Evolutionary conservation across 192 early-diverging fungal genomes (phyloP).

Genomic region (Dispira parvispora): DNA sequence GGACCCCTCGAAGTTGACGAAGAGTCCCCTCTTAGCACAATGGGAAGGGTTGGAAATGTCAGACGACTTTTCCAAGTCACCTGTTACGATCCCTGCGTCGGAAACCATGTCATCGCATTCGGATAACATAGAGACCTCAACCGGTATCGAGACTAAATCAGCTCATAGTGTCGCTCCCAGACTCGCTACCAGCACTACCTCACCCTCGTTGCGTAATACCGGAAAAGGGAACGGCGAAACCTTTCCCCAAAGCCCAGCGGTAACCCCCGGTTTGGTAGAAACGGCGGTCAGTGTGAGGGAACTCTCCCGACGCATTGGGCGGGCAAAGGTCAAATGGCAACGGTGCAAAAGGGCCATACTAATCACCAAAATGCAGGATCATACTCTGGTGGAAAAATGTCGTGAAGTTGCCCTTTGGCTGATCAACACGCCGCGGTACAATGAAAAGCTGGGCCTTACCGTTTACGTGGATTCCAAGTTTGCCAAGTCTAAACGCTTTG

Average conservation of each 20-base stretch:
- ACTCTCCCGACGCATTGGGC: slow-evolving; percentile 52
- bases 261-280: slow-evolving; percentile 28
- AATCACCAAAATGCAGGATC: not conserved
- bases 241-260: not conserved
- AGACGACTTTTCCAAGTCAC: no score
- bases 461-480: not conserved
- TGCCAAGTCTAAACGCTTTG: not conserved
- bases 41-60: no score
- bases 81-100: no score
- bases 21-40: no score
- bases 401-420: not conserved
- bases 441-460: not conserved
- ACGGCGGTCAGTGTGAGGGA: slow-evolving; percentile 51
- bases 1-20: no score
- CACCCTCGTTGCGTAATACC: no score
- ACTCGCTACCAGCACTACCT: no score
- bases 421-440: not conserved
- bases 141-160: no score
- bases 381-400: not conserved
- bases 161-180: no score
- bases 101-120: no score
- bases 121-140: no score
- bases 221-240: not conserved
- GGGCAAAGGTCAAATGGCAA: slow-evolving; percentile 19
- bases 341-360: not conserved